phyloP scores from a whole-genome alignment of 164 flowering plant species.

The Sextonia rubra region DNA sequence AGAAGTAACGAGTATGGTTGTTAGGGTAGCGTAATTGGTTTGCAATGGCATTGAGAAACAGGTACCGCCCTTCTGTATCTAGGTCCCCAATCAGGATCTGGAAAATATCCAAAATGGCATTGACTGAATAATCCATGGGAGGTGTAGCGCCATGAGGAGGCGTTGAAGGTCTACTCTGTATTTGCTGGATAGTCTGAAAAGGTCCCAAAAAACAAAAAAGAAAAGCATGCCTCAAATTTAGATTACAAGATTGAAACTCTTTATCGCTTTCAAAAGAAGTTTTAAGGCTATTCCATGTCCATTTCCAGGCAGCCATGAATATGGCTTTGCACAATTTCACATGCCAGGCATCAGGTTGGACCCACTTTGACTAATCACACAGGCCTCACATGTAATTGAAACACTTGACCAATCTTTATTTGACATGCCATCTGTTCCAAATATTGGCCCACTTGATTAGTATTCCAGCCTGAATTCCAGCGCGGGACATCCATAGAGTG shows the following conservation, averaged over 20 bases:
- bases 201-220: background rate
- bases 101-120: conserved; percentile 80
- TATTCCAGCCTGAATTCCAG: too few relatives aligned
- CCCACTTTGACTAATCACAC: too few relatives aligned
- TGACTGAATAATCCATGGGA: conserved; percentile 52
- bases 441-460: too few relatives aligned
- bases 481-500: too few relatives aligned
- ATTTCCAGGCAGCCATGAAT: too few relatives aligned
- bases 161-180: conserved; percentile 50
- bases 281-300: too few relatives aligned
- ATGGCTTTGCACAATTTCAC: too few relatives aligned
- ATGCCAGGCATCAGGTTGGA: too few relatives aligned
- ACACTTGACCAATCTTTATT: too few relatives aligned
- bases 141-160: conserved; percentile 37
- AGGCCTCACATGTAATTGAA: too few relatives aligned
- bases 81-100: conserved; percentile 64
- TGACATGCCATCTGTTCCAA: too few relatives aligned
- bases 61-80: conserved; percentile 96
- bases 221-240: background rate
- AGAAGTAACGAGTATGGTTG: conserved; percentile 94
- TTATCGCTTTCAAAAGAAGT: background rate
- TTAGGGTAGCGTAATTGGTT: conserved; percentile 98
- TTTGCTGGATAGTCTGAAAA: conserved; percentile 81
- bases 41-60: conserved; percentile 88
- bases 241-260: background rate